phyloP scores from a whole-genome alignment of 345 rosid species.

The Citrus unshiu region DNA sequence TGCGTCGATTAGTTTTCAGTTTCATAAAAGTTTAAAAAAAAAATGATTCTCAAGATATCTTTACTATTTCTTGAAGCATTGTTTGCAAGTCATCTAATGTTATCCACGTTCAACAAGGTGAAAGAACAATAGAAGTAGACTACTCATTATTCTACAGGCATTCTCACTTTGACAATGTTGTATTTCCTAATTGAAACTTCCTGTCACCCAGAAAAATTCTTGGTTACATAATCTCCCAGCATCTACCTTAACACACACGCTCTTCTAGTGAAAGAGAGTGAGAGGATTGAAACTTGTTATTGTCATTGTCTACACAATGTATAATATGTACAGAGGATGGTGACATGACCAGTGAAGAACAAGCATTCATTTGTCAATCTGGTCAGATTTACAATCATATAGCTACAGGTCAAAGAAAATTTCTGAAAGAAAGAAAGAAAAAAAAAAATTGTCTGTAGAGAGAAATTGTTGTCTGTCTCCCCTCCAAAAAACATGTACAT shows the following conservation, averaged over 20 bases:
- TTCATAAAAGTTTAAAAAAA: neutral
- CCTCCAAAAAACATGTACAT: constrained; percentile 1
- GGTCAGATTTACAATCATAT: neutral
- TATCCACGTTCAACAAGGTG: neutral
- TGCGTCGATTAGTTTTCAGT: neutral
- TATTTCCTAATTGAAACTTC: neutral
- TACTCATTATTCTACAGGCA: neutral
- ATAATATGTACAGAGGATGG: neutral
- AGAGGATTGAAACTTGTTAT: neutral
- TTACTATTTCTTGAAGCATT: neutral
- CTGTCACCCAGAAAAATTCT: neutral
- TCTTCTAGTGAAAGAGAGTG: neutral
- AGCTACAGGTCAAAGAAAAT: neutral
- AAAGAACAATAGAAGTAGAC: neutral
- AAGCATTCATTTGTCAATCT: neutral
- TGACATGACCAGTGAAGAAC: neutral
- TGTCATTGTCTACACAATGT: neutral
- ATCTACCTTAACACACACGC: neutral
- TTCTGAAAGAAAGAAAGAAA: neutral
- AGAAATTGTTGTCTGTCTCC: neutral
- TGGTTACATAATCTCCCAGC: neutral
- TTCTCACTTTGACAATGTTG: neutral
- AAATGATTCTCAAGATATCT: neutral
- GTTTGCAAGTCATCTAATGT: neutral
- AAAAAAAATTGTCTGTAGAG: neutral